Conservation (phyloP, 1,139 yeast genomes). For the Eremothecium cymbalariae region DNA sequence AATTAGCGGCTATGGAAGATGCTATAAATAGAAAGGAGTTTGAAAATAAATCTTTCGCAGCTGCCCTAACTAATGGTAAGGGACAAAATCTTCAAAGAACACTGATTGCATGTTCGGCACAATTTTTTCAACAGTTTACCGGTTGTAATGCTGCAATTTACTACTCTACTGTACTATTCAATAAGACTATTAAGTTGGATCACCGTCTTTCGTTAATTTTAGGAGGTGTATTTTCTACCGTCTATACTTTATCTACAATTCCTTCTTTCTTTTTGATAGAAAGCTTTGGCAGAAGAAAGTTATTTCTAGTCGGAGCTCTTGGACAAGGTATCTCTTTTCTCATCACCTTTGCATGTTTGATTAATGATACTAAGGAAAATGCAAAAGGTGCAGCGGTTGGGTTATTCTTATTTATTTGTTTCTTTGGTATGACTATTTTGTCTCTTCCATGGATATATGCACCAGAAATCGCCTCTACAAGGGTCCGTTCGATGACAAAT, state of each 20-base stretch:
- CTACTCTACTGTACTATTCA: constrained; percentile 56
- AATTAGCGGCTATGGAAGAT: constrained; percentile 34
- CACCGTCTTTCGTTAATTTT: constrained; percentile 48
- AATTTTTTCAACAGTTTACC: constrained; percentile 46
- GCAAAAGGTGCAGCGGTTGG: constrained; percentile 45
- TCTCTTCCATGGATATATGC: constrained; percentile 41
- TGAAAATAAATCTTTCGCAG: constrained; percentile 31
- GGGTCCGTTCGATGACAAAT: constrained; percentile 39
- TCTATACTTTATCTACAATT: constrained; percentile 53
- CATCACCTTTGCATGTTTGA: constrained; percentile 36
- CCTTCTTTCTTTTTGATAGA: constrained; percentile 61
- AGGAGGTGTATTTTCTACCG: constrained; percentile 58
- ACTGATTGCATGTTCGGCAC: constrained; percentile 54
- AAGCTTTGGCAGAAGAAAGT: constrained; percentile 54
- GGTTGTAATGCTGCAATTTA: constrained; percentile 66
- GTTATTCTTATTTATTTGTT: constrained; percentile 38
- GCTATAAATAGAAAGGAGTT: constrained; percentile 31
- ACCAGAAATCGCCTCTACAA: constrained; percentile 39
- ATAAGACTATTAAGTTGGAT: constrained; percentile 43
- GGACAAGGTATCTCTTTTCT: constrained; percentile 38
- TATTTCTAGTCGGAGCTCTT: constrained; percentile 35
- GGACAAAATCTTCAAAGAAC: constrained; percentile 35
- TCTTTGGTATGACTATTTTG: constrained; percentile 35
- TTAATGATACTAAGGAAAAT: constrained; percentile 27
- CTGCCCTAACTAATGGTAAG: constrained; percentile 50